These are phyloP conservation scores for Pseudogymnoascus sp. DNA, from an alignment of 2,329 filamentous ascomycete genomes.

Conservation along the genomic window DNA sequence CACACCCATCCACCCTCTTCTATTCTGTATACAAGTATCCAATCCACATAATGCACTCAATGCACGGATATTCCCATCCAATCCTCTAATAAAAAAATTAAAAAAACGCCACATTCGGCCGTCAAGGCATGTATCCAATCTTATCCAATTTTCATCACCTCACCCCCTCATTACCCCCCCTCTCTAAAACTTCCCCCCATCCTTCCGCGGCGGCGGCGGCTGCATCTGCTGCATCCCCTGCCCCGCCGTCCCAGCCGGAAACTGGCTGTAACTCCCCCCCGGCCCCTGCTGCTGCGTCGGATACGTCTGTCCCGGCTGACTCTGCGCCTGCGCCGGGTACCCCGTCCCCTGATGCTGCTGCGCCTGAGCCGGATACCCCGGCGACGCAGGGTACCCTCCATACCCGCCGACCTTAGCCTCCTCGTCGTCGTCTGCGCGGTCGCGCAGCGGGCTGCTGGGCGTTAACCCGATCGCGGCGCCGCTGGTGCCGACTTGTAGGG, in stretches of 20 bases:
- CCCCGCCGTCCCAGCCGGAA: neutral
- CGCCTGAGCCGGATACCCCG: neutral
- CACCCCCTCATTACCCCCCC: neutral
- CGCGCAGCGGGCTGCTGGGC: neutral
- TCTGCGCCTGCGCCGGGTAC: neutral
- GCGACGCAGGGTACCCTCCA: neutral
- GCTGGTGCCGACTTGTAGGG: slow-evolving; percentile 15
- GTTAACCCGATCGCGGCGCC: neutral
- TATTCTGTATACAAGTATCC: neutral
- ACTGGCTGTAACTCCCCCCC: neutral
- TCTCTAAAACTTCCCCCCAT: neutral
- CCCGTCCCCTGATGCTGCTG: neutral
- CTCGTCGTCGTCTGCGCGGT: neutral
- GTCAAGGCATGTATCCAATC: neutral
- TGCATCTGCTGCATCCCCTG: neutral
- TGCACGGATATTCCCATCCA: neutral
- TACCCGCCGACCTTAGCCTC: neutral
- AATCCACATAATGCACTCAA: neutral
- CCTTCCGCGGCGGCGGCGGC: neutral
- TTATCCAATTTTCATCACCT: neutral
- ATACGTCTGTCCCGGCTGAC: neutral
- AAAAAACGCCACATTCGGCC: neutral
- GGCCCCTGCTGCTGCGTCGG: neutral
- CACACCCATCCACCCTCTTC: neutral
- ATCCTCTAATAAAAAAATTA: neutral